A percentile compares a stretch with the other conserved stretches of the same genome.
These are phyloP conservation scores for Serendipita indica DNA, from an alignment of 768 basidiomycete genomes.

Conservation along the genomic window DNA sequence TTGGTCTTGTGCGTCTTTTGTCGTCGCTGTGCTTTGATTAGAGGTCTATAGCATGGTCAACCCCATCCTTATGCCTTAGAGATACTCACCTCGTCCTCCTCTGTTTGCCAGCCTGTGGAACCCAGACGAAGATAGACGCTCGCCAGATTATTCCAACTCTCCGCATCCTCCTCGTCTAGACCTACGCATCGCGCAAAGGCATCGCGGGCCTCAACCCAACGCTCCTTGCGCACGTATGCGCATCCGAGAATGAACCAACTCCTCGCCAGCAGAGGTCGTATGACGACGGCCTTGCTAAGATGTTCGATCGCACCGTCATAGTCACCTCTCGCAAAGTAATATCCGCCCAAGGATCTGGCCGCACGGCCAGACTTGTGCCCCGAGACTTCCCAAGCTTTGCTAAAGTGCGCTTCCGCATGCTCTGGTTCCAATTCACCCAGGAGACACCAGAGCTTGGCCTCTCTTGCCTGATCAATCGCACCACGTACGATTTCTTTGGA, in stretches of 20 bases:
- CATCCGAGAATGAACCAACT: constrained; percentile 98
- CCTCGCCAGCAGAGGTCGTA: constrained; percentile 75
- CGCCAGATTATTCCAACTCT: constrained; percentile 97
- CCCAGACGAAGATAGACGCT: constrained; percentile 83
- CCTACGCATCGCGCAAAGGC: constrained; percentile 76
- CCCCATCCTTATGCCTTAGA: not conserved
- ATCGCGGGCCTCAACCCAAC: constrained; percentile 70
- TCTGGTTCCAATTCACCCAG: constrained; percentile 81
- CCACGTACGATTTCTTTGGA: constrained; percentile 28
- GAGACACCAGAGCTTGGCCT: constrained; percentile 90
- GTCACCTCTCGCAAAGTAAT: constrained; percentile 54
- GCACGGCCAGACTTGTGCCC: constrained; percentile 70
- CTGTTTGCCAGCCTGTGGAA: constrained; percentile 24
- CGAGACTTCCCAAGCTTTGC: constrained; percentile 73
- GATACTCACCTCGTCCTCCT: constrained; percentile 21
- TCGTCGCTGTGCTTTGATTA: constrained; percentile 12
- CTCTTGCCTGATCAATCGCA: constrained; percentile 46
- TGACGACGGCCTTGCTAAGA: constrained; percentile 59
- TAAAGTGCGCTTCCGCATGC: constrained; percentile 56
- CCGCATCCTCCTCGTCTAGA: constrained; percentile 90
- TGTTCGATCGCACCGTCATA: constrained; percentile 49
- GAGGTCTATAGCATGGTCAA: not conserved
- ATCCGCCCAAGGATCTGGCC: constrained; percentile 80
- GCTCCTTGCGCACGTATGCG: constrained; percentile 62
- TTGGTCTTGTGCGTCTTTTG: constrained; percentile 14